These are phyloP conservation scores for Arthrobotrys conoides DNA, from an alignment of 2,329 filamentous ascomycete species.

Conservation along the genomic window DNA sequence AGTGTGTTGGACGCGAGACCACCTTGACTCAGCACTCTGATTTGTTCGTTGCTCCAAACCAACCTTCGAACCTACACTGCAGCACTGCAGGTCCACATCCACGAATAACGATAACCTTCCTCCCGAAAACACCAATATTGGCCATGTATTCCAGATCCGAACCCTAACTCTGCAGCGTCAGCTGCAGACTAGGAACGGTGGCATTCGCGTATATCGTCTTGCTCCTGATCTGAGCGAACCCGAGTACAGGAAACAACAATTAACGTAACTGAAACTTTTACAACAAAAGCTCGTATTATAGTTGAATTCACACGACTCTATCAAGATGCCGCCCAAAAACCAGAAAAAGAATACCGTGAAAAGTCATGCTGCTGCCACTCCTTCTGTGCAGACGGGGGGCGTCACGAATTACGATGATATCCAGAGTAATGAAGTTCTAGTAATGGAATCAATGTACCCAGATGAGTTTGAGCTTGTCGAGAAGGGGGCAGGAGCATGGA, in stretches of 20 bases:
- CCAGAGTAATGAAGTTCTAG: constrained; percentile 89
- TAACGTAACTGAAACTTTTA: constrained; percentile 2
- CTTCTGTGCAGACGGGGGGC: constrained; percentile 65
- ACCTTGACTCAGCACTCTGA: constrained; percentile 27
- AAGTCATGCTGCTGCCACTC: constrained; percentile 62
- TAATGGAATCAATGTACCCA: constrained; percentile 86
- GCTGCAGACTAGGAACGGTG: constrained; percentile 60
- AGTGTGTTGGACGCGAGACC: constrained; percentile 24
- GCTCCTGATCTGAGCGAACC: constrained; percentile 35
- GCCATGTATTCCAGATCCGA: constrained; percentile 33
- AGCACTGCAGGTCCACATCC: not conserved
- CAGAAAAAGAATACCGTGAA: constrained; percentile 62
- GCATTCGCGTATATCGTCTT: constrained; percentile 25
- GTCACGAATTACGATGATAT: constrained; percentile 79
- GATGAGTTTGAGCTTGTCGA: constrained; percentile 84
- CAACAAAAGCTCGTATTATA: constrained; percentile 14
- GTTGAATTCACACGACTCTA: not conserved
- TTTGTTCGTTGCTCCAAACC: constrained; percentile 16
- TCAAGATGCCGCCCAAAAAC: constrained; percentile 62
- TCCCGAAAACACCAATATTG: constrained; percentile 1
- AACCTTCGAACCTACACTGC: constrained; percentile 16
- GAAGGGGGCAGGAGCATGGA: constrained; percentile 80
- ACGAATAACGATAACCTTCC: constrained; percentile 6
- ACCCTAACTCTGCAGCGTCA: constrained; percentile 53
- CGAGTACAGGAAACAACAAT: constrained; percentile 39